Percentiles rank a stretch among this genome's conserved stretches.
Evolutionary conservation across 352 stramenopile species (phyloP).

Genomic region (Pythium oligandrum): DNA sequence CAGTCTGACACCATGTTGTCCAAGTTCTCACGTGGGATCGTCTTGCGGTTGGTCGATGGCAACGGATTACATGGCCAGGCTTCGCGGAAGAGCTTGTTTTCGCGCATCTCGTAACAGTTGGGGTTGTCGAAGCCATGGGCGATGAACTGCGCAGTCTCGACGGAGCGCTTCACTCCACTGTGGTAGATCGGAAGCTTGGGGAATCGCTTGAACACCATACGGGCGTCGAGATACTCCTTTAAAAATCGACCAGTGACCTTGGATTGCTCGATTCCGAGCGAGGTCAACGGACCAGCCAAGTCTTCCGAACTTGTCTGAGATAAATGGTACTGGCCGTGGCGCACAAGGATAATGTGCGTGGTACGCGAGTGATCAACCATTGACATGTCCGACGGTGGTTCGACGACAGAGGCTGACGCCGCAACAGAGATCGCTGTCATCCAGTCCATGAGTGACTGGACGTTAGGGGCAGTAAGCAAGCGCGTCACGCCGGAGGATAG

Average conservation of each 20-base stretch:
- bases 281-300: slow-evolving; percentile 49
- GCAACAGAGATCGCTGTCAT: slow-evolving; percentile 62
- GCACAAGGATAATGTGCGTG: slow-evolving; percentile 65
- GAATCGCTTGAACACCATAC: slow-evolving; percentile 52
- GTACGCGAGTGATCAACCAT: slow-evolving; percentile 65
- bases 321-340: slow-evolving; percentile 57
- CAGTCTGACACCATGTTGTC: slow-evolving; percentile 74
- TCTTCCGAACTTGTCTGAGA: slow-evolving; percentile 45
- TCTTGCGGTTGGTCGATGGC: slow-evolving; percentile 57
- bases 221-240: slow-evolving; percentile 36
- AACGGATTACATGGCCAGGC: slow-evolving; percentile 63
- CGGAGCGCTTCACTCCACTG: slow-evolving; percentile 42
- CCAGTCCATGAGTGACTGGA: slow-evolving; percentile 71
- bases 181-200: slow-evolving; percentile 55
- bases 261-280: slow-evolving; percentile 44
- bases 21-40: slow-evolving; percentile 58
- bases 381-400: slow-evolving; percentile 34
- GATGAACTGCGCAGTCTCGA: slow-evolving; percentile 48
- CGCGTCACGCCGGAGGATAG: slow-evolving; percentile 25
- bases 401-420: slow-evolving; percentile 30
- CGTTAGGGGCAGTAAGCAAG: slow-evolving; percentile 35
- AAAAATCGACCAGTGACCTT: slow-evolving; percentile 44
- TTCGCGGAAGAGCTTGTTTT: slow-evolving; percentile 70
- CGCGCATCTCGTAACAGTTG: slow-evolving; percentile 29
- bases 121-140: slow-evolving; percentile 27